Evolutionary conservation across 2,329 filamentous ascomycete species (phyloP).

Genomic region (Neofusicoccum kwambonambiense): DNA sequence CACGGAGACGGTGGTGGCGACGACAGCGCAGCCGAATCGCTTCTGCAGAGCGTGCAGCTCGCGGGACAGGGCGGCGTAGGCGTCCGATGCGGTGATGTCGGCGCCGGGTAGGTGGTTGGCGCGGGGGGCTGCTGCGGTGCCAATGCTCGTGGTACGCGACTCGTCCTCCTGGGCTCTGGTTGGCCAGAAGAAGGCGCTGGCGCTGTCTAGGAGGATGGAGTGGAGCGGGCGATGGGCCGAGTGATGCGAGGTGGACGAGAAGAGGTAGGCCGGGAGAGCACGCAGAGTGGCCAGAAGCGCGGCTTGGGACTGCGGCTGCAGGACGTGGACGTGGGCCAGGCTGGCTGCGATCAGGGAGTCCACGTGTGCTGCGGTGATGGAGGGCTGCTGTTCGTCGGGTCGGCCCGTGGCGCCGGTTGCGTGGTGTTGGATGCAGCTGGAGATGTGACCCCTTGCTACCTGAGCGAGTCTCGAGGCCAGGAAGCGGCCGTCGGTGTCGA

Average conservation of each 20-base stretch:
- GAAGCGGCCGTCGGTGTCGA: conserved; percentile 58
- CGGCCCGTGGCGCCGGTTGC: neutral
- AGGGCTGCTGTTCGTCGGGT: neutral
- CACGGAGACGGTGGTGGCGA: conserved; percentile 5
- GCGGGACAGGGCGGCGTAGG: conserved; percentile 21
- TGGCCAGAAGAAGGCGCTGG: conserved; percentile 57
- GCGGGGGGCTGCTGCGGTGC: neutral
- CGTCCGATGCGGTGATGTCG: conserved; percentile 9
- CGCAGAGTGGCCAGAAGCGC: conserved; percentile 52
- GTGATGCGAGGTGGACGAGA: conserved; percentile 42
- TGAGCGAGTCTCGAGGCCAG: conserved; percentile 48
- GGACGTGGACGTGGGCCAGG: conserved; percentile 59
- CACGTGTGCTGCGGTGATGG: conserved; percentile 15
- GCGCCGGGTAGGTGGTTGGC: neutral
- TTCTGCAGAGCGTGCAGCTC: neutral
- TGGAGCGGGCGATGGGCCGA: conserved; percentile 49
- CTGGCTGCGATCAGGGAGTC: conserved; percentile 35
- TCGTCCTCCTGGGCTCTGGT: conserved; percentile 39
- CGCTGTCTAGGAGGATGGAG: conserved; percentile 55
- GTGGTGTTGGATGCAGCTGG: neutral
- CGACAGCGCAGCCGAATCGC: conserved; percentile 5
- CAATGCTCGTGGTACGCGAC: neutral
- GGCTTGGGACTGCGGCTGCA: conserved; percentile 53
- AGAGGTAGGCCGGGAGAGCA: conserved; percentile 51
- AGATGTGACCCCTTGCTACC: conserved; percentile 34